Percentiles rank a stretch among this genome's conserved stretches.
These are phyloP conservation scores for Colletotrichum siamense DNA, from an alignment of 2,329 filamentous ascomycete genomes.

Conservation along the genomic window DNA sequence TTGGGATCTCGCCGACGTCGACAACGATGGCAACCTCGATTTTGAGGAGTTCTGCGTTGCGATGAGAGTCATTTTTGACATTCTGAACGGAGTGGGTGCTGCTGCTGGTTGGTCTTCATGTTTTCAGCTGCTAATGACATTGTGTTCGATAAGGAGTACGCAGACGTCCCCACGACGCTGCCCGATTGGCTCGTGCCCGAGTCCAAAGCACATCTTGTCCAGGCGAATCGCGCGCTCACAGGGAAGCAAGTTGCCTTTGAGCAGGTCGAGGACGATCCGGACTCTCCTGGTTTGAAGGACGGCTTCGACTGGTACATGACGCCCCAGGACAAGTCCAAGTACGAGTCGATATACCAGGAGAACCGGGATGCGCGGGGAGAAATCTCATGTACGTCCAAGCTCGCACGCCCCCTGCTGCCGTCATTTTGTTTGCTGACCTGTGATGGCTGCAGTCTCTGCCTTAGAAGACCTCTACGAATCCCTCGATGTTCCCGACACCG, in stretches of 20 bases:
- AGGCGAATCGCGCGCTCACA: slow-evolving; percentile 80
- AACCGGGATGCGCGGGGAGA: slow-evolving; percentile 89
- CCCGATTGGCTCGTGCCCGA: slow-evolving; percentile 98
- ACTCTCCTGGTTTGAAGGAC: slow-evolving; percentile 85
- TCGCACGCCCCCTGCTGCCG: neutral
- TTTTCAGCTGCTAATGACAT: neutral
- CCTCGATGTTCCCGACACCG: slow-evolving; percentile 75
- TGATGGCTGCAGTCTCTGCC: slow-evolving; percentile 65
- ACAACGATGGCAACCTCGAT: slow-evolving; percentile 95
- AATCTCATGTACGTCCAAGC: slow-evolving; percentile 67
- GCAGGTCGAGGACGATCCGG: slow-evolving; percentile 81
- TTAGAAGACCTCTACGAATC: slow-evolving; percentile 86
- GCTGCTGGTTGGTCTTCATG: neutral
- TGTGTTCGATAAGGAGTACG: slow-evolving; percentile 70
- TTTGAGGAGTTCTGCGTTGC: slow-evolving; percentile 99
- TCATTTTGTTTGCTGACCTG: neutral
- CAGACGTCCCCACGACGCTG: slow-evolving; percentile 82
- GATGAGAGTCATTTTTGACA: slow-evolving; percentile 96
- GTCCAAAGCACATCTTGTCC: slow-evolving; percentile 89
- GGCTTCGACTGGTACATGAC: slow-evolving; percentile 99
- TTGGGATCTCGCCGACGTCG: slow-evolving; percentile 97
- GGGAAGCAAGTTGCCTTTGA: slow-evolving; percentile 85
- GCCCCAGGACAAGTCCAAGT: slow-evolving; percentile 87
- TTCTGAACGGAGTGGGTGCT: slow-evolving; percentile 84
- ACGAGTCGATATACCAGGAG: slow-evolving; percentile 96